These are phyloP conservation scores for Pythium plurisporium DNA, from an alignment of 352 stramenopile species.

Conservation along the genomic window DNA sequence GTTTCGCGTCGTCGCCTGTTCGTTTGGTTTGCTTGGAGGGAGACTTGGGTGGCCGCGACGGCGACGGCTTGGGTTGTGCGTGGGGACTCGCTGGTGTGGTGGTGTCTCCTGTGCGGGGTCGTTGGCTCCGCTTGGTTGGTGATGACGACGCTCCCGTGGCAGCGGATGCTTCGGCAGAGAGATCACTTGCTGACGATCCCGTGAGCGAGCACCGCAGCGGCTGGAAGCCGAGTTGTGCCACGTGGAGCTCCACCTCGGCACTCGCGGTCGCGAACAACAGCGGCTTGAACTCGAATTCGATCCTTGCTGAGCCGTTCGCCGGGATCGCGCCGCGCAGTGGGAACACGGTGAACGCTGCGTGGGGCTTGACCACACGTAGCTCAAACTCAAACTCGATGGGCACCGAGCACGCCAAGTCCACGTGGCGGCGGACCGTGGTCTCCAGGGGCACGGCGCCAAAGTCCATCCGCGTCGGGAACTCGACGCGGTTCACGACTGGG, in stretches of 20 bases:
- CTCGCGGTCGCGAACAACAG: constrained; percentile 55
- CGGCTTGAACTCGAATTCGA: constrained; percentile 78
- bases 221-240: constrained; percentile 79
- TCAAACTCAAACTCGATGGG: constrained; percentile 89
- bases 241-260: constrained; percentile 56
- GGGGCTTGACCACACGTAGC: constrained; percentile 52
- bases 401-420: constrained; percentile 68
- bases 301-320: constrained; percentile 48
- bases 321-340: constrained; percentile 67
- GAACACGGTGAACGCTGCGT: constrained; percentile 76
- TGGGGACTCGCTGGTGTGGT: not conserved
- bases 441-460: constrained; percentile 71
- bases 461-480: constrained; percentile 73
- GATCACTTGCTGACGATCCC: constrained; percentile 51
- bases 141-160: not conserved
- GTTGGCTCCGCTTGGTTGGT: not conserved
- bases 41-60: not conserved
- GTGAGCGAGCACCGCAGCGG: constrained; percentile 55
- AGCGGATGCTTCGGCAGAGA: not conserved
- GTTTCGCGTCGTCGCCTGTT: constrained; percentile 15
- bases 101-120: not conserved
- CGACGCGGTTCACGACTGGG: constrained; percentile 74
- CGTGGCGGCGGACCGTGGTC: constrained; percentile 29
- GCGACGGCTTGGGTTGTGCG: constrained; percentile 4
- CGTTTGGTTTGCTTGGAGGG: not conserved